phyloP scores from a whole-genome alignment of 1,139 yeast species.

The Cylindricascospora bacillispora region DNA sequence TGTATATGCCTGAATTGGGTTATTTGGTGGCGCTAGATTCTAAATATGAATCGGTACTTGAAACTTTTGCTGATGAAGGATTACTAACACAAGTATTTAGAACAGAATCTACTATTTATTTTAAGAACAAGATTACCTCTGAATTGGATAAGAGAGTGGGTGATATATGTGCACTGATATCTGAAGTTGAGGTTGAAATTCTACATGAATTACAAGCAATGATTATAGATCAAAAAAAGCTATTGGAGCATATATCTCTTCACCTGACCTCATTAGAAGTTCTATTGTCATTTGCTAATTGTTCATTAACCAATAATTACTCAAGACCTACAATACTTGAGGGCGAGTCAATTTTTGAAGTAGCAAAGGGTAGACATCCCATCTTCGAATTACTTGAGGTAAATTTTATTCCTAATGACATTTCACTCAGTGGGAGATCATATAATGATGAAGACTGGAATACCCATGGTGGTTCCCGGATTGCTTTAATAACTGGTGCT shows the following conservation, averaged over 20 bases:
- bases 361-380: slow-evolving; percentile 30
- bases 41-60: too few relatives aligned
- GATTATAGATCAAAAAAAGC: too few relatives aligned
- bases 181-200: slow-evolving; percentile 33
- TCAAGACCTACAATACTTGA: slow-evolving; percentile 29
- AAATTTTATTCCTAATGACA: slow-evolving; percentile 30
- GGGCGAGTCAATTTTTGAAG: slow-evolving; percentile 12
- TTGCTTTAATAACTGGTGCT: slow-evolving; percentile 35
- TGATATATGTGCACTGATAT: slow-evolving; percentile 30
- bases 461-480: slow-evolving; percentile 5
- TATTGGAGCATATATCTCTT: slow-evolving; percentile 13
- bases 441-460: slow-evolving; percentile 5
- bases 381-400: slow-evolving; percentile 29
- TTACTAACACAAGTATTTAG: slow-evolving; percentile 22
- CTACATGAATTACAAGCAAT: slow-evolving; percentile 27
- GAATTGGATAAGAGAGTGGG: slow-evolving; percentile 31
- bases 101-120: slow-evolving; percentile 29
- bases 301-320: slow-evolving; percentile 26
- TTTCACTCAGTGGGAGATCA: slow-evolving; percentile 16
- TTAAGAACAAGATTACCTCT: slow-evolving; percentile 25
- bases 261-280: slow-evolving; percentile 31
- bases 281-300: slow-evolving; percentile 28
- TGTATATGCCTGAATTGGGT: slow-evolving; percentile 36
- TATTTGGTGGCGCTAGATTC: slow-evolving; percentile 26
- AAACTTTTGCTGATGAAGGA: slow-evolving; percentile 5